Base-by-base conservation (phyloP, 805 yeast genomes). In the Maudiozyma barnettii region DNA sequence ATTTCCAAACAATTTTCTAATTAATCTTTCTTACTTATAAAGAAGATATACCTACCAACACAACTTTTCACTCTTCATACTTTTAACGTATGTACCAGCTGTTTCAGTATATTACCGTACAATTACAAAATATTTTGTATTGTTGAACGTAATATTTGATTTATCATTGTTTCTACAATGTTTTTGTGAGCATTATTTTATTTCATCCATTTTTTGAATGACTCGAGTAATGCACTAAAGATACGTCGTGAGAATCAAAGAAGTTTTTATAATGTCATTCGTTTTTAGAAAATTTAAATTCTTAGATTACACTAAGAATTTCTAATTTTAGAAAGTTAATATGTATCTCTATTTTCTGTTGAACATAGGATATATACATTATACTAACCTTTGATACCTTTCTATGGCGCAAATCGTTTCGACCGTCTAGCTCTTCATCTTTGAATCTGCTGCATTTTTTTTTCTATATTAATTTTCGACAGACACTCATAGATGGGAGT, bases 381-480 rank as follows among this genome's bases (percentile, higher is more conserved):
- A 38, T 42, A 46, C 48, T 26, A 40, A 44, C 29, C 53, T 50
- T 47, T 52, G 55, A 52, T 50, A 52, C 55, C 53, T 43, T 50
- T 43, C 38, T 38, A 41, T 47, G 45, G 43, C 47, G 47, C 47
- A 41, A 30, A 37, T 19, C 40, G 36, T n/a, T 33, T 33, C n/a
- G 30, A 26, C 30, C 30, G 30, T 26, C 10, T 26, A 26, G 10
- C 30, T 26, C 10, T 26, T 26, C 8, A 4, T 26, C 26, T n/a
- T 16, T 41, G 44, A 45, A 45, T 45, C 44, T 20, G 18, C 19
- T 13, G 7, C 38, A 20, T 14, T 31, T 16, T 33, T 14, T n/a
- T 29, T 10, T 2, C n/a, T n/a, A n/a, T n/a, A n/a, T n/a, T n/a
- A n/a, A n/a, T n/a, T n/a, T n/a, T n/a, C n/a, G 16, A 9, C 5